Percentiles rank a stretch among this genome's conserved stretches.
Conservation (phyloP, 2,329 filamentous ascomycete genomes). For the Hypomyces rosellus region DNA sequence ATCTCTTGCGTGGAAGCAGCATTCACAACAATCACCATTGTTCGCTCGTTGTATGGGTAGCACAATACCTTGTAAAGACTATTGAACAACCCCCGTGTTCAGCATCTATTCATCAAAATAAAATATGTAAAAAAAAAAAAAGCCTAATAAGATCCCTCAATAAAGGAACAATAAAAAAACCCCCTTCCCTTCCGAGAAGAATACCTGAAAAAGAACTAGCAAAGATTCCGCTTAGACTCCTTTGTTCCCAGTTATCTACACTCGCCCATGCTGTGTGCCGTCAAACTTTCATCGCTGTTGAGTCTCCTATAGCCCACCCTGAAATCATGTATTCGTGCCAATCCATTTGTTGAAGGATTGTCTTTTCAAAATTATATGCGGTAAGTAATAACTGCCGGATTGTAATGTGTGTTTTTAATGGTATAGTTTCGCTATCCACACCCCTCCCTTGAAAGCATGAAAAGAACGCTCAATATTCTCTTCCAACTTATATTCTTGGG, state of each 20-base stretch:
- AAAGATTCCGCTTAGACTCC: no score
- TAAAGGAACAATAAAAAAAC: neutral
- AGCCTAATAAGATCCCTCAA: neutral
- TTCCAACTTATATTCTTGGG: no score
- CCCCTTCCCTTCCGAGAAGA: neutral
- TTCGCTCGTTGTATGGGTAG: neutral
- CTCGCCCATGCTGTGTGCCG: neutral
- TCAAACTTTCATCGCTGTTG: no score
- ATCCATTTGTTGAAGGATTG: neutral
- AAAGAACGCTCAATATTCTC: neutral
- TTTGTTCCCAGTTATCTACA: neutral
- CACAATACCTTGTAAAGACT: neutral
- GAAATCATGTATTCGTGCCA: no score
- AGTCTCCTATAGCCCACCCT: no score
- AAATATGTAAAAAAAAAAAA: neutral
- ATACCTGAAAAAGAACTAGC: neutral
- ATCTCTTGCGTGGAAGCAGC: no score
- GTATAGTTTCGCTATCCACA: neutral
- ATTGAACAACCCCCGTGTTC: neutral
- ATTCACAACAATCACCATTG: neutral
- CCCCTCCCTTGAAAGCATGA: no score
- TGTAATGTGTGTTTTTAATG: neutral
- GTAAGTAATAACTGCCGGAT: neutral
- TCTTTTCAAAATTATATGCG: neutral
- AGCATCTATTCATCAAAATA: neutral